Evolutionary conservation across 768 basidiomycete species (phyloP), one percentile per base, ranked within the genome.

Genomic region (Grammothele lineata): DNA sequence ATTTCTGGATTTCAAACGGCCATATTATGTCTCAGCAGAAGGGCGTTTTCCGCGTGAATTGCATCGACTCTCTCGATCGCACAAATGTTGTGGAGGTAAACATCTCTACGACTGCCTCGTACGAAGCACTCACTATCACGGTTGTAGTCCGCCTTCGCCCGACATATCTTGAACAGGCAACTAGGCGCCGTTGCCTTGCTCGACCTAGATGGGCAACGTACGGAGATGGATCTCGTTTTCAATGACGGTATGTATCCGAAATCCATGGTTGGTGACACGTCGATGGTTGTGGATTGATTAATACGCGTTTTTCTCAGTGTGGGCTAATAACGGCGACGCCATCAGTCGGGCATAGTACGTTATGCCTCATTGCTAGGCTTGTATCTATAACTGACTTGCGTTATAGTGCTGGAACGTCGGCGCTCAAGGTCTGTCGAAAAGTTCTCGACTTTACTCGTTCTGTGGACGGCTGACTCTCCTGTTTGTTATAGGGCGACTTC

Each of bases 291-390:
- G n/a, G n/a, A n/a, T n/a, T n/a, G n/a, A n/a, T n/a, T n/a, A n/a
- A n/a, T n/a, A n/a, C n/a, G n/a, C n/a, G n/a, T n/a, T n/a, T n/a
- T n/a, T n/a, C 37, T 19, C 50, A 89, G 89, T 92, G 15, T 99
- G 96, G 96, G 96, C 96, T 2, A 96, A 98, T 61, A 98, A 98
- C 56, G 96, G 96, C 0, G 96, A 99, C 62, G 87, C 91, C 5
- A 89, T 96, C 48, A 93, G 89, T 63, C 77, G 87, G 45, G 85
- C 86, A 45, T 92, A 90, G 87, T 89, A 61, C 61, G 84, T 53
- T 9, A 24, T 37, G 10, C 26, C 23, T n/a, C 11, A 19, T 14
- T 21, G 22, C 17, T n/a, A n/a, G n/a, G n/a, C n/a, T 19, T 18
- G 30, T 21, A 8, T 22, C 40, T n/a, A n/a, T n/a, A 50, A 43